A percentile compares a stretch with the other conserved stretches of the same genome.
Conservation (phyloP, 176 grass and related monocot species). For the Saccharum spontaneum region DNA sequence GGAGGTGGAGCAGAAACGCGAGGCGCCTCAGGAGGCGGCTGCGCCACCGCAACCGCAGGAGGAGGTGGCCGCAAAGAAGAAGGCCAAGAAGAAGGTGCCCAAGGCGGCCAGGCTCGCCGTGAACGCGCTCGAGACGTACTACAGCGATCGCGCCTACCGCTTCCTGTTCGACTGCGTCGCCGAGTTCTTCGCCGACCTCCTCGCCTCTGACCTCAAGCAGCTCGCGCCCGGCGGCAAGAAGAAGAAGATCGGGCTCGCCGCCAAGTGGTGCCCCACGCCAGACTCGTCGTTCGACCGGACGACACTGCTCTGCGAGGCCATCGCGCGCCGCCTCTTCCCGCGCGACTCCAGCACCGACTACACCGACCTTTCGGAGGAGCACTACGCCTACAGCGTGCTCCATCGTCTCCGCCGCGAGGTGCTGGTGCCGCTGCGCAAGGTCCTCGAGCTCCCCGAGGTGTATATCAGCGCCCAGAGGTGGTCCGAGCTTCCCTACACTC, state of each 20-base stretch:
- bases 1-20: not conserved
- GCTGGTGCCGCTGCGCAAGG: conserved; percentile 44
- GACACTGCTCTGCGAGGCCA: conserved; percentile 63
- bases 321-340: conserved; percentile 51
- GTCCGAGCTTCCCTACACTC: conserved; percentile 50
- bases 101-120: conserved; percentile 39
- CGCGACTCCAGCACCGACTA: conserved; percentile 36
- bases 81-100: not conserved
- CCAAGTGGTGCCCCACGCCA: conserved; percentile 67
- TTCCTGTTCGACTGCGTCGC: conserved; percentile 57
- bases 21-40: not conserved
- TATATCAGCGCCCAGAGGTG: conserved; percentile 57
- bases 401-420: conserved; percentile 43
- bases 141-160: conserved; percentile 49
- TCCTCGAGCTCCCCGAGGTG: conserved; percentile 60
- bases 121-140: conserved; percentile 52
- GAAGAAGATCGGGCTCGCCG: conserved; percentile 44
- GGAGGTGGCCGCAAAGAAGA: conserved; percentile 2
- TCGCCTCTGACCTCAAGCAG: conserved; percentile 38
- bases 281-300: conserved; percentile 49
- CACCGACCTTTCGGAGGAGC: conserved; percentile 33
- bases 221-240: not conserved
- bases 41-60: not conserved
- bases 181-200: conserved; percentile 49
- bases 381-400: conserved; percentile 54